Evolutionary conservation across 306 rosid species (phyloP).

Genomic region (Rosa lucieae): DNA sequence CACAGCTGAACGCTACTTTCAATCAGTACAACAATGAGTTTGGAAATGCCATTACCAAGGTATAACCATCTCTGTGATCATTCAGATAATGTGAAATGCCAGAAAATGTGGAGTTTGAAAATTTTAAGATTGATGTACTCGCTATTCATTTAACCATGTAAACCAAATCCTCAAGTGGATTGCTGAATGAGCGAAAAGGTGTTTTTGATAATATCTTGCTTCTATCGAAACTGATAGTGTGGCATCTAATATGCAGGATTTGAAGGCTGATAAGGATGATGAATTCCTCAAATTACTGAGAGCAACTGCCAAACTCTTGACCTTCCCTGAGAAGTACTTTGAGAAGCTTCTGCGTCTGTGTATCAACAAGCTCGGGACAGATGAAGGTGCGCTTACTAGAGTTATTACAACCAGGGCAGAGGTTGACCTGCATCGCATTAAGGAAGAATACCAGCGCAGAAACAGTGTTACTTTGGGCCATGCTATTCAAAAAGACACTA

Average conservation of each 20-base stretch:
- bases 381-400: conserved; percentile 80
- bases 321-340: conserved; percentile 71
- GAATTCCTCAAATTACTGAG: conserved; percentile 72
- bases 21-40: conserved; percentile 68
- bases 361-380: conserved; percentile 75
- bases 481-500: conserved; percentile 63
- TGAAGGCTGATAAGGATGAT: conserved; percentile 60
- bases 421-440: conserved; percentile 72
- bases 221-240: conserved; percentile 19
- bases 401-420: conserved; percentile 85
- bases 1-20: conserved; percentile 67
- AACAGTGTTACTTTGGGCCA: conserved; percentile 64
- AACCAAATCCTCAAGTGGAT: neutral
- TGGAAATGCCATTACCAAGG: conserved; percentile 74
- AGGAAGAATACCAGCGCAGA: conserved; percentile 76
- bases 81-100: neutral
- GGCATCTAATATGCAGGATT: conserved; percentile 56
- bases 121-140: neutral
- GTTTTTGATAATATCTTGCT: neutral
- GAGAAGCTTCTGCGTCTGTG: conserved; percentile 61
- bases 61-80: conserved; percentile 8
- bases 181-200: neutral
- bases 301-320: conserved; percentile 60
- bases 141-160: neutral
- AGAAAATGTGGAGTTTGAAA: neutral